Evolutionary conservation across 176 grass and related monocot genomes (phyloP).

Genomic region (Juncus effusus): DNA sequence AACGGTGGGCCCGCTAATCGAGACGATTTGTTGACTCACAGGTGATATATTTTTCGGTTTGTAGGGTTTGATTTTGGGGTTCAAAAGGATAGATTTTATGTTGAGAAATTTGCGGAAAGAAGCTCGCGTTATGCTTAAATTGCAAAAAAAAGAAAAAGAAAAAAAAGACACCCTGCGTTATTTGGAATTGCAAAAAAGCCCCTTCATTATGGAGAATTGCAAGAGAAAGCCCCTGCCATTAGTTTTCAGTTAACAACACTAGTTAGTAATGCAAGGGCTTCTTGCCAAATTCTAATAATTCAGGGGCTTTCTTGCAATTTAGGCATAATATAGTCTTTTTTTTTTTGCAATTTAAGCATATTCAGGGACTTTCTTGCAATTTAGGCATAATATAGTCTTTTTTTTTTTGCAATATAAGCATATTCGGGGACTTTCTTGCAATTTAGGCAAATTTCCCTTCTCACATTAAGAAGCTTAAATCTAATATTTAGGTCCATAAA

Average conservation of each 20-base stretch:
- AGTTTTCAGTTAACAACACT: no score
- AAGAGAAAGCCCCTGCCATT: no score
- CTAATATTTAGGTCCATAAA: background rate
- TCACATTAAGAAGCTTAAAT: background rate
- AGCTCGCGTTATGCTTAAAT: background rate
- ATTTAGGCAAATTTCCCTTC: slow-evolving; percentile 4
- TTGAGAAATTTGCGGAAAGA: no score
- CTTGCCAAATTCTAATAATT: no score
- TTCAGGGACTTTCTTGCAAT: no score
- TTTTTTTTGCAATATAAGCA: slow-evolving; percentile 1
- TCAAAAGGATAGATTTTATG: background rate
- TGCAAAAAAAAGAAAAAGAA: background rate
- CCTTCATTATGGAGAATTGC: no score
- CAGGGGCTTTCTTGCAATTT: no score
- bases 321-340: no score
- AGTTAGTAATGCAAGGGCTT: no score
- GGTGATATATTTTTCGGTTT: slow-evolving; percentile 33
- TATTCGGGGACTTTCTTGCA: background rate
- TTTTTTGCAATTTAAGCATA: no score
- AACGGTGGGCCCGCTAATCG: slow-evolving; percentile 83
- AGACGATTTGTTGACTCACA: slow-evolving; percentile 98
- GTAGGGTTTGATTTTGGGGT: background rate
- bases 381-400: no score
- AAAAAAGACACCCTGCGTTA: no score
- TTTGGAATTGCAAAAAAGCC: background rate